Evolutionary conservation across 2,329 filamentous ascomycete genomes (phyloP), one percentile per base, ranked within the genome.

Genomic region (Thyridium curvatum): DNA sequence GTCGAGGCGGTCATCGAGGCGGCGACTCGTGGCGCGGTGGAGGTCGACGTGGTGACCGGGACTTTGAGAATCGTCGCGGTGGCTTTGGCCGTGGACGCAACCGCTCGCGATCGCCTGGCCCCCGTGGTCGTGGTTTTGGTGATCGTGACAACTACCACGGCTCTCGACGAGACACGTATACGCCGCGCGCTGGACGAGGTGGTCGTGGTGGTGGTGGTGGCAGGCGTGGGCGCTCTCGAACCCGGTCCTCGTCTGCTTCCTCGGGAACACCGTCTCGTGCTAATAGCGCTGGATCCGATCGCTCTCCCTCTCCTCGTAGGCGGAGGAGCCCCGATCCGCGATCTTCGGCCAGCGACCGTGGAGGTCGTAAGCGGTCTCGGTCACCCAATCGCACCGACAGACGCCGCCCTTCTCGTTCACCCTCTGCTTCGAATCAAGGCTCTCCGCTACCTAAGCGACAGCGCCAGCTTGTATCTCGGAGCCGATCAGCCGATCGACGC

Each of bases 1-100:
- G 68, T 38, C 66, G 73, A 44, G 44, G 48, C 18, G 47, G 46
- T 8, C 48, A 52, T 18, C 53, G 57, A n/a, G 61, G 68, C 21
- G 21, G 21, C 15, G 75, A 78, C 43, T 68, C 65, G 30, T 76
- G 74, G 64, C 70, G 71, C 35, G 68, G 69, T 43, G 67, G 71
- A 39, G 65, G 75, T 44, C 68, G 72, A 38, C 62, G 65, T 21
- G 69, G 72, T 30, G 70, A 77, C 43, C 65, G 74, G 45, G 69
- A 68, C 35, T 65, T 62, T 34, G 68, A 69, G 17, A 60, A 58
- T 15, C 62, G 68, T 21, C 59, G 67, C 35, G 64, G 68, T 32
- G 66, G 66, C 0, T 63, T 63, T 37, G 66, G 63, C n/a, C 64
- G 71, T 16, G 60, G 62, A 16, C 57, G 62, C 9, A 62, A 62